Conservation (phyloP, 2,329 filamentous ascomycete species). For the Fusarium luffae region DNA sequence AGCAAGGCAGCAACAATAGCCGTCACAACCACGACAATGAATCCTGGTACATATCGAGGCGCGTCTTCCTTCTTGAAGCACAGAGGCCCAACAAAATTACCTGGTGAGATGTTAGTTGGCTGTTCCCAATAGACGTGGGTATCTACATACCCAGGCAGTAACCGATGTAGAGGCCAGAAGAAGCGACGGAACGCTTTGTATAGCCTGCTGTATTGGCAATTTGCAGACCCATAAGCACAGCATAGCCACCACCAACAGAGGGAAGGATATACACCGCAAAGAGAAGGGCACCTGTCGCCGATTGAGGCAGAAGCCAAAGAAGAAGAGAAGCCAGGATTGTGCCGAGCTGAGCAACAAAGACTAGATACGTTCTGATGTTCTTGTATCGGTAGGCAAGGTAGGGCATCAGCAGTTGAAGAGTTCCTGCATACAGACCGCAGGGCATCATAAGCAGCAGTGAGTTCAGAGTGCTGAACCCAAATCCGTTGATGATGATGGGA, state of each 20-base stretch:
- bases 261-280: conserved; percentile 63
- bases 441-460: conserved; percentile 53
- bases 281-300: conserved; percentile 53
- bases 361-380: conserved; percentile 51
- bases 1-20: conserved; percentile 47
- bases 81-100: conserved; percentile 58
- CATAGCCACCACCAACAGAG: conserved; percentile 58
- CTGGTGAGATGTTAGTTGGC: background rate
- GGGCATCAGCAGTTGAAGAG: conserved; percentile 53
- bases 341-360: conserved; percentile 54
- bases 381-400: conserved; percentile 54
- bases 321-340: conserved; percentile 50
- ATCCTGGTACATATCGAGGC: conserved; percentile 54
- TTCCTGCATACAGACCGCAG: conserved; percentile 52
- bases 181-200: conserved; percentile 60
- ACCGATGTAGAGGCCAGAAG: conserved; percentile 61
- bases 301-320: conserved; percentile 32
- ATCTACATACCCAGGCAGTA: conserved; percentile 57
- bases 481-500: conserved; percentile 57
- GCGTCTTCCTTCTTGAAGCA: conserved; percentile 55
- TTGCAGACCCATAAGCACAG: conserved; percentile 53
- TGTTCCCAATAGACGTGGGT: too few species aligned
- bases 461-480: conserved; percentile 57
- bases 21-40: conserved; percentile 53
- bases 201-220: conserved; percentile 65